Evolutionary conservation across 169 alveolate species (phyloP).

Genomic region (Perkinsus olseni): DNA sequence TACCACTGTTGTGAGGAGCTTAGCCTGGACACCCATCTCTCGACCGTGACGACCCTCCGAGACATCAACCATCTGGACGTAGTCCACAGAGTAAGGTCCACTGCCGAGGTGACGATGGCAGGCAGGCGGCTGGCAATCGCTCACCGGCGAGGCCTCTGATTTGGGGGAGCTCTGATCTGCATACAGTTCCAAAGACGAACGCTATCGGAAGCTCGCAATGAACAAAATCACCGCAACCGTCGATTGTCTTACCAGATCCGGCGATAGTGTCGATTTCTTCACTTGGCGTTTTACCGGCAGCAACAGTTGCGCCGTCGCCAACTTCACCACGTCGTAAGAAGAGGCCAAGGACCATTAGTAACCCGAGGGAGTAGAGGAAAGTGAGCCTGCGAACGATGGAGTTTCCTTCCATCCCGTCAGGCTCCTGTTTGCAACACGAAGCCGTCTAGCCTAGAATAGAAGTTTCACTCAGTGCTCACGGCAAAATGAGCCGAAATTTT

Average conservation of each 20-base stretch:
- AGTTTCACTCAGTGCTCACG: neutral
- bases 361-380: too few species aligned
- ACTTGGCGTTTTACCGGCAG: neutral
- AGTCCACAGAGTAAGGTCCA: neutral
- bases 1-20: neutral
- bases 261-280: neutral
- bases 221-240: too few species aligned
- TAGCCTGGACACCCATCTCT: neutral
- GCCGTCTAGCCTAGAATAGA: too few species aligned
- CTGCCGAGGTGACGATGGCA: neutral
- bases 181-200: neutral
- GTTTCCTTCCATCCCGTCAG: too few species aligned
- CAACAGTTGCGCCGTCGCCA: neutral
- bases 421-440: too few species aligned
- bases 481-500: neutral
- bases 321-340: neutral
- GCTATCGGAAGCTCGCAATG: too few species aligned
- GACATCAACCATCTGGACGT: neutral
- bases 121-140: neutral
- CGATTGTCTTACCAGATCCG: neutral
- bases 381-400: too few species aligned
- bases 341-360: neutral
- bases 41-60: neutral
- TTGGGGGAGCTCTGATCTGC: neutral
- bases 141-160: slow-evolving; percentile 1